Evolutionary conservation across 2,329 filamentous ascomycete genomes (phyloP).

Genomic region (Colletotrichum sp.): DNA sequence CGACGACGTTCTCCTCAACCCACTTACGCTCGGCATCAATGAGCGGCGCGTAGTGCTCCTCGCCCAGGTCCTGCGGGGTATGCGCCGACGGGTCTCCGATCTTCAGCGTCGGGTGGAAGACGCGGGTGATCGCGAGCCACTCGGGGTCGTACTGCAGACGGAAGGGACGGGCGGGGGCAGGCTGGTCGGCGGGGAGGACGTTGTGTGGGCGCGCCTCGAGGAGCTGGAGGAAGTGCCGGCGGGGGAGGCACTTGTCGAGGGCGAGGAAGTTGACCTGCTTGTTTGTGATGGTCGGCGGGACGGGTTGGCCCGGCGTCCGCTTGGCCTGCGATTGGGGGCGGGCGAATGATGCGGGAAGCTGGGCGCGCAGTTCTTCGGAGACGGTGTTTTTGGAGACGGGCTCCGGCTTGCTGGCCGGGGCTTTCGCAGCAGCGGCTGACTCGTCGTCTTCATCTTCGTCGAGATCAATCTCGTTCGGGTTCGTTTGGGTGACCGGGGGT

Average conservation of each 20-base stretch:
- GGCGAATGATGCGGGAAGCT: conserved; percentile 79
- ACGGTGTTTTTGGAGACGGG: conserved; percentile 41
- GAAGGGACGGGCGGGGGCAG: conserved; percentile 49
- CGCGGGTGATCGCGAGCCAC: conserved; percentile 92
- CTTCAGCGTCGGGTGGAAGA: conserved; percentile 70
- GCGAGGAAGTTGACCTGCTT: conserved; percentile 83
- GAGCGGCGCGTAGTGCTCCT: conserved; percentile 68
- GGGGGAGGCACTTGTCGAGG: conserved; percentile 86
- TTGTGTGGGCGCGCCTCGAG: conserved; percentile 60
- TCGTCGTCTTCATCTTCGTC: conserved; percentile 64
- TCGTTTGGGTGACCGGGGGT: conserved; percentile 34
- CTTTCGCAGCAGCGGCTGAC: conserved; percentile 25
- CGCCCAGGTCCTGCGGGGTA: conserved; percentile 66
- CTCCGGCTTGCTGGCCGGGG: background rate
- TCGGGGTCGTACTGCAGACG: conserved; percentile 85
- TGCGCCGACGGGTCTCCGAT: conserved; percentile 64
- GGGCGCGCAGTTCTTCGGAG: conserved; percentile 69
- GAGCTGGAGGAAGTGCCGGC: conserved; percentile 83
- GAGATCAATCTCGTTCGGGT: conserved; percentile 75
- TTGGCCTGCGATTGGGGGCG: conserved; percentile 39
- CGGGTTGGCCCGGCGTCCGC: conserved; percentile 60
- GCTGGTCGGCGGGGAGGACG: background rate
- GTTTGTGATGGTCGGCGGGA: conserved; percentile 78
- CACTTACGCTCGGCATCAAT: conserved; percentile 77
- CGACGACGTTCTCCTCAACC: conserved; percentile 79